phyloP scores from a whole-genome alignment of 306 rosid genomes.

The Quercus aquifolioides region DNA sequence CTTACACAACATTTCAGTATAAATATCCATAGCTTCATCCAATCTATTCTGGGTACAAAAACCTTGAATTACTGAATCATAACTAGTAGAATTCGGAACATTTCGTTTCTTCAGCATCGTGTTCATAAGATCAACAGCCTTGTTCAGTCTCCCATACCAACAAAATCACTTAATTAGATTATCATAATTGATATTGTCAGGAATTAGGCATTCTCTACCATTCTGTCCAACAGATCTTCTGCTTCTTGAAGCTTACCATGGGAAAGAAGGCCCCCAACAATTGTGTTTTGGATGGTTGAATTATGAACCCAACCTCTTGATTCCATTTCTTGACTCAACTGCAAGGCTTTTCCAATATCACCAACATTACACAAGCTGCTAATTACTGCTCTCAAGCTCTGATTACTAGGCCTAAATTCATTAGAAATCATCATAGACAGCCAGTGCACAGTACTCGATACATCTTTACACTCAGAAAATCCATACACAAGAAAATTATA shows the following conservation, averaged over 20 bases:
- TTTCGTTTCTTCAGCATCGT: constrained; percentile 65
- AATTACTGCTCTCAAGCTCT: constrained; percentile 59
- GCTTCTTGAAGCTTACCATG: constrained; percentile 60
- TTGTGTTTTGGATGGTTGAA: constrained; percentile 55
- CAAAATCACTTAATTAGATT: constrained; percentile 64
- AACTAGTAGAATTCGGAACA: constrained; percentile 57
- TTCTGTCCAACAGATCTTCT: constrained; percentile 56
- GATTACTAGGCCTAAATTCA: constrained; percentile 61
- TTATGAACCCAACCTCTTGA: constrained; percentile 62
- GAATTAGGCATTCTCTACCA: constrained; percentile 57
- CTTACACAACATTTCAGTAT: constrained; percentile 61
- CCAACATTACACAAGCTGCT: constrained; percentile 49
- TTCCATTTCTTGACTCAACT: constrained; percentile 67
- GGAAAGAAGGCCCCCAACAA: constrained; percentile 57
- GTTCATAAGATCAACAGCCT: constrained; percentile 65
- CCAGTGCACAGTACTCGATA: constrained; percentile 43
- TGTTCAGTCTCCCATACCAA: constrained; percentile 45
- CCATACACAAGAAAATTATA: constrained; percentile 71
- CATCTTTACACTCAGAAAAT: constrained; percentile 53
- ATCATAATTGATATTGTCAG: constrained; percentile 60
- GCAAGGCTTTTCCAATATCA: constrained; percentile 55
- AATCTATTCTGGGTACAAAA: constrained; percentile 47
- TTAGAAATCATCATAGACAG: constrained; percentile 60
- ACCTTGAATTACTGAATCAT: constrained; percentile 54
- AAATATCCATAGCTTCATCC: constrained; percentile 57